These are phyloP conservation scores for Daedaleopsis nitida DNA, from an alignment of 768 basidiomycete genomes.

Conservation along the genomic window DNA sequence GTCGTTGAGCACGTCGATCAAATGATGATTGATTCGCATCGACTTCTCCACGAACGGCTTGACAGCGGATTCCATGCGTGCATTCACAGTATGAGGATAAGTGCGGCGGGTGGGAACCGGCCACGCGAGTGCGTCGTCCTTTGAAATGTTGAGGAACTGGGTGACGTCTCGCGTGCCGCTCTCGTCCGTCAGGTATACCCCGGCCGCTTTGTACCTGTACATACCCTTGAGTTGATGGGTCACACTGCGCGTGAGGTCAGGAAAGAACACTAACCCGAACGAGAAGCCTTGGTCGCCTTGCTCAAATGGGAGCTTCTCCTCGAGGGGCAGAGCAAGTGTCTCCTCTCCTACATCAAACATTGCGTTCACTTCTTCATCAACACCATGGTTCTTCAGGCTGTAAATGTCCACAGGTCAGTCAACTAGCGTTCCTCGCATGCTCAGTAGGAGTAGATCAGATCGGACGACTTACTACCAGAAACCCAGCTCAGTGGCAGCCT, in stretches of 20 bases:
- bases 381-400: constrained; percentile 47
- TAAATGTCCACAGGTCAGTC: too few relatives aligned
- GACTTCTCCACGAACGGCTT: constrained; percentile 32
- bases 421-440: too few relatives aligned
- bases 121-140: constrained; percentile 39
- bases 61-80: constrained; percentile 31
- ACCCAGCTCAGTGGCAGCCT: constrained; percentile 49
- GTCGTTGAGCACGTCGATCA: constrained; percentile 35
- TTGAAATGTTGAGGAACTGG: constrained; percentile 39
- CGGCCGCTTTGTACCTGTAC: neutral
- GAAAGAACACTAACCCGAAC: constrained; percentile 36
- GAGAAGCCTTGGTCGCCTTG: constrained; percentile 44
- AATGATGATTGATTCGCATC: constrained; percentile 29
- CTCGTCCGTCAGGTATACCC: constrained; percentile 29
- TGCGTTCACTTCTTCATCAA: constrained; percentile 35
- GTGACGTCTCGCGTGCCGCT: constrained; percentile 34
- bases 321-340: constrained; percentile 42
- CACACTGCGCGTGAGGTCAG: too few relatives aligned
- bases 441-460: too few relatives aligned
- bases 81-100: constrained; percentile 35
- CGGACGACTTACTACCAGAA: constrained; percentile 52
- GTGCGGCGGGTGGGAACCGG: constrained; percentile 33
- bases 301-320: constrained; percentile 46
- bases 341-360: constrained; percentile 47
- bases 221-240: neutral